Evolutionary conservation across 1,284 basidiomycete genomes (phyloP).

Genomic region (Heliocybe sulcata): DNA sequence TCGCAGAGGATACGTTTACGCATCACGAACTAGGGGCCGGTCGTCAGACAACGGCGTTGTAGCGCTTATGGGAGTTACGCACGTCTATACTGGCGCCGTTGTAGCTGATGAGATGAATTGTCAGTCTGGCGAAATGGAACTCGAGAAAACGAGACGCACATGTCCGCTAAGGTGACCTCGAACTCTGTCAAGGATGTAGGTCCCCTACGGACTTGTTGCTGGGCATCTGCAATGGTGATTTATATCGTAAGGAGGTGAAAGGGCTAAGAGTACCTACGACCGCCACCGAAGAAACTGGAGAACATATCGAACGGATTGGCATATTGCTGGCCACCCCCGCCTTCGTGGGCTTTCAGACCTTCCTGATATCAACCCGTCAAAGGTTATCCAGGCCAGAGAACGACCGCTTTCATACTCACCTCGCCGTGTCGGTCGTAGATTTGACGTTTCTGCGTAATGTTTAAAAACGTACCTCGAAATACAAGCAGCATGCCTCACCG

Average conservation of each 20-base stretch:
- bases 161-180: slow-evolving; percentile 79
- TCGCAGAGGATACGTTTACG: slow-evolving; percentile 88
- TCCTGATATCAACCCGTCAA: slow-evolving; percentile 36
- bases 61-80: slow-evolving; percentile 17
- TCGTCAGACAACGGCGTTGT: no score
- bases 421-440: slow-evolving; percentile 93
- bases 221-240: slow-evolving; percentile 19
- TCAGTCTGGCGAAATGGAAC: slow-evolving; percentile 2
- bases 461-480: slow-evolving; percentile 6
- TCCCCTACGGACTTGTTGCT: slow-evolving; percentile 73
- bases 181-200: slow-evolving; percentile 83
- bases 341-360: slow-evolving; percentile 83
- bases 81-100: slow-evolving; percentile 80
- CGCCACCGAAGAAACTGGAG: slow-evolving; percentile 83
- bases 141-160: slow-evolving; percentile 39
- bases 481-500: slow-evolving; percentile 35
- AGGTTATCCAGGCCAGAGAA: background rate
- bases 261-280: slow-evolving; percentile 35
- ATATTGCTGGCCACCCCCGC: slow-evolving; percentile 52
- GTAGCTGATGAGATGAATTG: slow-evolving; percentile 37
- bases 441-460: slow-evolving; percentile 61
- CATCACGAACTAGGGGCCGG: slow-evolving; percentile 85
- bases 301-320: slow-evolving; percentile 94
- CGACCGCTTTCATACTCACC: slow-evolving; percentile 28
- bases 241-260: background rate